These are phyloP conservation scores for Globisporangium cederbergense DNA, from an alignment of 352 stramenopile genomes.

Conservation along the genomic window DNA sequence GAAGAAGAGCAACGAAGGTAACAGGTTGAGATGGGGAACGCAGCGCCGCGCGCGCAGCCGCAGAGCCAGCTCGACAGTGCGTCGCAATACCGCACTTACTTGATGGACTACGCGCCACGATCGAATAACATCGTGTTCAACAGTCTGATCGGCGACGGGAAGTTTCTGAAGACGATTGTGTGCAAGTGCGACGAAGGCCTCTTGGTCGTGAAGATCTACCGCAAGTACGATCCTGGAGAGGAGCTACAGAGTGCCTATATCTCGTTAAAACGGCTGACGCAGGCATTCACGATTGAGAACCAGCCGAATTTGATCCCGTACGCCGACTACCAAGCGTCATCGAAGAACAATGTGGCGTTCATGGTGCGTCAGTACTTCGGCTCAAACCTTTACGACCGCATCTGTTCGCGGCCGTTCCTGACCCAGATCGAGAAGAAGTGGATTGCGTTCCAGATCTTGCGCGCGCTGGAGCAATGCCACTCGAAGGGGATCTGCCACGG, in stretches of 20 bases:
- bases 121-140: conserved; percentile 87
- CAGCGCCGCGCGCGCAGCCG: conserved; percentile 72
- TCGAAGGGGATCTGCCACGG: conserved; percentile 93
- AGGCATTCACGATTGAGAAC: conserved; percentile 61
- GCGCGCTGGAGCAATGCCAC: conserved; percentile 93
- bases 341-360: conserved; percentile 88
- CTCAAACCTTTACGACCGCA: conserved; percentile 95
- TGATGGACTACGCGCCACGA: conserved; percentile 84
- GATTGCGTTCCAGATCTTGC: conserved; percentile 96
- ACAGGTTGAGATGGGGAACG: conserved; percentile 68
- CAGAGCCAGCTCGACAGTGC: conserved; percentile 74
- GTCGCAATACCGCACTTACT: conserved; percentile 84
- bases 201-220: conserved; percentile 88
- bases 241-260: conserved; percentile 53
- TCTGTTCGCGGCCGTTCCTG: conserved; percentile 94
- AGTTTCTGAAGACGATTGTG: conserved; percentile 88
- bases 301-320: conserved; percentile 85
- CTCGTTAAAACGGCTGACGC: conserved; percentile 46
- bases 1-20: neutral
- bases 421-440: conserved; percentile 96
- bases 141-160: conserved; percentile 82
- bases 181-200: conserved; percentile 86
- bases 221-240: conserved; percentile 77
- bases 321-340: conserved; percentile 70
- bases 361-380: conserved; percentile 96